A percentile compares a stretch with the other conserved stretches of the same genome.
Conservation (phyloP, 2,329 filamentous ascomycete species). For the Colletotrichum eleusines region DNA sequence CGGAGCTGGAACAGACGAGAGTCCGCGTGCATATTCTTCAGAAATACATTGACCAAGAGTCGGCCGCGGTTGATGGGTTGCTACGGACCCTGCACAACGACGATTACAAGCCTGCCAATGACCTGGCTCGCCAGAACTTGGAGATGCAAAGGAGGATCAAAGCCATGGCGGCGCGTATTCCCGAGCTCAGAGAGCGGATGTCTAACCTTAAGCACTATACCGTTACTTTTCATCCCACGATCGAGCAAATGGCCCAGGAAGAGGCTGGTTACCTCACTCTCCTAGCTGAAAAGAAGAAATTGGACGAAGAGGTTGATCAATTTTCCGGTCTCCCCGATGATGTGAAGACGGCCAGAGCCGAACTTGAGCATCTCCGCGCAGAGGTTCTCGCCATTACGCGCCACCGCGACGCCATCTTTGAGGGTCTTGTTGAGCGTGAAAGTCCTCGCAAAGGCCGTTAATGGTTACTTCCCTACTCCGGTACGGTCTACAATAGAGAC, state of each 20-base stretch:
- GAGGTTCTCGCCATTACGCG: constrained; percentile 72
- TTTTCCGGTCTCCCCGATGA: constrained; percentile 83
- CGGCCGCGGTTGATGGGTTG: constrained; percentile 54
- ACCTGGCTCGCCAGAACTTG: constrained; percentile 77
- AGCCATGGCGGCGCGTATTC: constrained; percentile 72
- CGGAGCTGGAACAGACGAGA: constrained; percentile 67
- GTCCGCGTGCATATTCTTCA: constrained; percentile 69
- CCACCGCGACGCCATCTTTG: constrained; percentile 80
- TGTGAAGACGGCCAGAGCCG: constrained; percentile 73
- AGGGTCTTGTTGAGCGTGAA: constrained; percentile 74
- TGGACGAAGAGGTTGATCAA: constrained; percentile 72
- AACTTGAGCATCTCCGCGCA: constrained; percentile 74
- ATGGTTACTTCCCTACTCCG: constrained; percentile 34
- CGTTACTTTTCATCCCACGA: constrained; percentile 56
- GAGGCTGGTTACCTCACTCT: constrained; percentile 71
- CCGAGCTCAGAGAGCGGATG: constrained; percentile 73
- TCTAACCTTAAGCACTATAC: constrained; percentile 54
- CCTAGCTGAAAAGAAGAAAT: constrained; percentile 66
- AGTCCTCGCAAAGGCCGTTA: constrained; percentile 61
- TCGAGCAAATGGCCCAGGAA: constrained; percentile 69
- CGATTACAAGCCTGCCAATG: constrained; percentile 65
- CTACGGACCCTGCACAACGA: constrained; percentile 58
- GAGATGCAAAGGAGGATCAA: constrained; percentile 80
- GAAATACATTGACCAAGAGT: constrained; percentile 65
- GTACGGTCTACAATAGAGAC: constrained; percentile 22